A percentile compares a stretch with the other conserved stretches of the same genome.
Evolutionary conservation across 108 stramenopile species (phyloP).

Genomic region (Conticribra guillardii): DNA sequence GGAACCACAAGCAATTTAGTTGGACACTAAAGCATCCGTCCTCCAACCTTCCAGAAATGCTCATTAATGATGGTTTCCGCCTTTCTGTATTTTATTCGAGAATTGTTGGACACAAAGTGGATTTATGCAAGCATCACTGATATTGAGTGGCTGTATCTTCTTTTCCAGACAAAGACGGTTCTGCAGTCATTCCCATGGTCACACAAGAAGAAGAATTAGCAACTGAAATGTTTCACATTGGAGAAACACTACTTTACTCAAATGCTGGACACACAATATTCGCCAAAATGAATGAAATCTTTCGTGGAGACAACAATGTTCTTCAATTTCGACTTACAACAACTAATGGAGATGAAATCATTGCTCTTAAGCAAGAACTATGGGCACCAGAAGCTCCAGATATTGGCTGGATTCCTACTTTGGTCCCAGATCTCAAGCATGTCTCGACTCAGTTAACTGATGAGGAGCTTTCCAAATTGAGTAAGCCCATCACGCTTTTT

Average conservation of each 20-base stretch:
- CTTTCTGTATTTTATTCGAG: neutral
- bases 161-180: neutral
- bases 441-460: neutral
- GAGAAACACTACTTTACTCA: neutral
- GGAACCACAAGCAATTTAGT: neutral
- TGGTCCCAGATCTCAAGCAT: neutral
- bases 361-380: neutral
- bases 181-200: neutral
- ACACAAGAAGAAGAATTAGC: neutral
- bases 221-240: neutral
- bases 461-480: neutral
- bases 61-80: neutral
- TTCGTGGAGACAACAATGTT: neutral
- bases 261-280: neutral
- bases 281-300: neutral
- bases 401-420: neutral
- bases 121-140: neutral
- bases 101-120: neutral
- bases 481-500: neutral
- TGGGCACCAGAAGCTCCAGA: neutral
- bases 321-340: neutral
- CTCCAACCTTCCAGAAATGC: neutral
- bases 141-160: neutral
- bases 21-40: neutral
- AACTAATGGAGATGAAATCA: neutral